Evolutionary conservation across 2,329 filamentous ascomycete species (phyloP), one percentile per base, ranked within the genome.

Genomic region (Ascochyta lentis): DNA sequence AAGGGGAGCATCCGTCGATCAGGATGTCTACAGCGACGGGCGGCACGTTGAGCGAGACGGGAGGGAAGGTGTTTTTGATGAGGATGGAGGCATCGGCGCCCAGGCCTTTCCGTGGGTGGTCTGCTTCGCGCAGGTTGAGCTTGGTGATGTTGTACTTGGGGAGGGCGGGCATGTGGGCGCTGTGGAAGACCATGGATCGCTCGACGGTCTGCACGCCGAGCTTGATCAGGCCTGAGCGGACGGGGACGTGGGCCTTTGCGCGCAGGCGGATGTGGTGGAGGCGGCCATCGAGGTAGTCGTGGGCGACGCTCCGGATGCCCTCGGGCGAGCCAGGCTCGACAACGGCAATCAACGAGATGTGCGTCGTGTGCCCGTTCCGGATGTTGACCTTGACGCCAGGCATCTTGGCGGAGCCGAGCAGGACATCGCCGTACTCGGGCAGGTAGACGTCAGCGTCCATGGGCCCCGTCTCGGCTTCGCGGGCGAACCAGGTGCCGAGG

Each of bases 261-360:
- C 87, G 82, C 13, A 98, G 79, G 58, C 84, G 86, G 54, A 99
- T 78, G 53, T 84, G 81, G 10, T 86, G 84, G 54, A 98, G 79
- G 49, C 86, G 88, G 35, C 93, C 92, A 49, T 90, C 87, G 57
- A 99, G 79, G 88, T 92, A 98, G 74, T 96, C 90, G 72, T 95
- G 92, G 42, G 91, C 92, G 60, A 98, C 84, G 56, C 84, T 84
- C 56, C 91, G 88, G 64, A 97, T 86, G 6, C 88, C 89, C 50
- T 92, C 86, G 13, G 91, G 79, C 67, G 92, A 86, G 27, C 92
- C 93, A 24, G 92, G 89, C 34, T 84, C 79, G 35, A 98, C 77
- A 58, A 95, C 87, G 38, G 89, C 85, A 50, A 95, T 77, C 65
- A 98, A 88, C 67, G 97, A 90, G 54, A 98, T 80, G 53, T 85